Base-by-base conservation (phyloP, 495 filamentous ascomycete species). In the Xylaria acuta region DNA sequence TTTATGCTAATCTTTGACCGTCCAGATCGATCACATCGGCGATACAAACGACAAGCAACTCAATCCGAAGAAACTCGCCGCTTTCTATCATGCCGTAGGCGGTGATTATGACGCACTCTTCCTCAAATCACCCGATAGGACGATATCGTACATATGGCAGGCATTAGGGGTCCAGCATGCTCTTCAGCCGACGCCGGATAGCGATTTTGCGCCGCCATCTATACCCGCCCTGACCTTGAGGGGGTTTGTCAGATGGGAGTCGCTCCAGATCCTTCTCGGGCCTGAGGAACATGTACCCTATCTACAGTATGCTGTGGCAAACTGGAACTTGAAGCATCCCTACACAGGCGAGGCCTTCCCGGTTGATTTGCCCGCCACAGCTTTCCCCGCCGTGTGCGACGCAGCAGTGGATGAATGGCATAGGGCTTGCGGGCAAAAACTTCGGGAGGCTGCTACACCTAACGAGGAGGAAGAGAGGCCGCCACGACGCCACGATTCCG, bases 221-320 rank as follows among this genome's bases (percentile, higher is more conserved):
- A 86, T 97, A 47, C 96, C 96, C 12, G 92, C 94, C 18, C 83
- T 99, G 68, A 94, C 94, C 49, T 84, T 87, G 0, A 89, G 88
- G 73, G 96, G 96, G 32, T 99, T 97, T 78, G 91, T 95, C 51
- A 90, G 91, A 76, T 99, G 95, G 95, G 93, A 98, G 85, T 92
- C 93, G 2, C 94, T 99, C 20, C 94, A 98, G 82, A 83, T 97
- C 38, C 85, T 98, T 40, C 87, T 98, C 16, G 93, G 91, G 66
- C 96, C 97, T 2, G 91, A 94, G 72, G 93, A 95, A 76, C 95
- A 98, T 82, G 92, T 92, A 2, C 89, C 89, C 1, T 95, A 93
- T 74, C 78, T 99, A 9, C 94, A 95, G 75, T 90, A 89, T 74
- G 94, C 97, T 0, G 90, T 97, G 12, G 86, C 83, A 43, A 84